Evolutionary conservation across 257 asterid genomes (phyloP).

Genomic region (Apocynum venetum): DNA sequence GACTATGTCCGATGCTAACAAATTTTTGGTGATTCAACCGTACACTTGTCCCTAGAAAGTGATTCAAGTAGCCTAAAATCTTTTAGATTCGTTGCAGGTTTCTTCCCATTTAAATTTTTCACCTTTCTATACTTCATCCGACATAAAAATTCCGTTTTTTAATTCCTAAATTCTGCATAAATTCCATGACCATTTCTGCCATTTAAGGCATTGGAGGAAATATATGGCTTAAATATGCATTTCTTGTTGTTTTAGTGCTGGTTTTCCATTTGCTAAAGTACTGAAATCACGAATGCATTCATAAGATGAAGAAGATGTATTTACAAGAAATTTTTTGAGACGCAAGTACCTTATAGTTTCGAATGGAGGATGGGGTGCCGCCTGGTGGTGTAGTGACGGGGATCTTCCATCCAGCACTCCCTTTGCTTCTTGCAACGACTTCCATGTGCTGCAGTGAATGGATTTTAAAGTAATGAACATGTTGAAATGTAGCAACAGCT

Average conservation of each 20-base stretch:
- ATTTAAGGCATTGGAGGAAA: background rate
- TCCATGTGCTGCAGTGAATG: too few species aligned
- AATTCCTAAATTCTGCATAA: background rate
- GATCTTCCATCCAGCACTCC: too few species aligned
- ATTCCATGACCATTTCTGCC: background rate
- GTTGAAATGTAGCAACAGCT: too few species aligned
- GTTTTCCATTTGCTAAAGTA: background rate
- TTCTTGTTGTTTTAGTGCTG: background rate
- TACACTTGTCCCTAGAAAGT: constrained; percentile 45
- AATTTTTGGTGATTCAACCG: background rate
- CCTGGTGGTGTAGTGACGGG: too few species aligned
- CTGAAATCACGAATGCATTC: too few species aligned
- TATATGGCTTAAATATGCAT: background rate
- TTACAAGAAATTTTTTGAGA: too few species aligned
- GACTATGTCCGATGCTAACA: too few species aligned
- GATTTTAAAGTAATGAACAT: too few species aligned
- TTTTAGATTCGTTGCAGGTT: constrained; percentile 39
- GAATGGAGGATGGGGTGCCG: too few species aligned
- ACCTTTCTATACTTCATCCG: background rate
- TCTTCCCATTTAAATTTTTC: background rate
- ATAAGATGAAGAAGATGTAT: too few species aligned
- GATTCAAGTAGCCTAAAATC: constrained; percentile 17
- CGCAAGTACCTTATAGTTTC: too few species aligned
- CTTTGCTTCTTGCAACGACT: too few species aligned
- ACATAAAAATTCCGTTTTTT: background rate